These are phyloP conservation scores for Colletotrichum sp. DNA, from an alignment of 2,329 filamentous ascomycete genomes.

Conservation along the genomic window DNA sequence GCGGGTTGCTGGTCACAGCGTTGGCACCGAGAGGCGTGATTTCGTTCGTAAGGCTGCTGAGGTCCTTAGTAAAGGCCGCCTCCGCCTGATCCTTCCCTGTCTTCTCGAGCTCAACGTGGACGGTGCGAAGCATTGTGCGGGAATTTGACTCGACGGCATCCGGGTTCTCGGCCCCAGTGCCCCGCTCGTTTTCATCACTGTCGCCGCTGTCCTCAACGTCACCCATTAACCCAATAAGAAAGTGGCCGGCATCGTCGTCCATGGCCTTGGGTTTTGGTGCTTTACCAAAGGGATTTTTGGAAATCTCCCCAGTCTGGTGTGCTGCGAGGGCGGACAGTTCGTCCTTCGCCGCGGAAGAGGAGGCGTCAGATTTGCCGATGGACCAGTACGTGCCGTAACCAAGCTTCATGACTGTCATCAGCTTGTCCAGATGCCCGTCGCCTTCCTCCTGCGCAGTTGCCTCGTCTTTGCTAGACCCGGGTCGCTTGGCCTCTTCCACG, in stretches of 20 bases:
- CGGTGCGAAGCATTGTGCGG: constrained; percentile 66
- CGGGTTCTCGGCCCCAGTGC: constrained; percentile 33
- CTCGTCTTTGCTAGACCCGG: neutral
- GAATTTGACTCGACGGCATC: constrained; percentile 45
- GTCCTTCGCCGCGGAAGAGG: neutral
- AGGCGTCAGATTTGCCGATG: constrained; percentile 11
- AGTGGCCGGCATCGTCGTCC: constrained; percentile 47
- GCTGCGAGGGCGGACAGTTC: neutral
- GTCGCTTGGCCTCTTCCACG: constrained; percentile 12
- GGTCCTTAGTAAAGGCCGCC: constrained; percentile 49
- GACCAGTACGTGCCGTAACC: constrained; percentile 73
- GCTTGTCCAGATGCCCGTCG: constrained; percentile 53
- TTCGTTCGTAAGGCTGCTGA: constrained; percentile 28
- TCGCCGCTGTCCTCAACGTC: constrained; percentile 56
- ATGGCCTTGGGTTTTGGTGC: neutral
- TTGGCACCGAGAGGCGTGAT: constrained; percentile 15
- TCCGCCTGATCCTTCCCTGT: constrained; percentile 44
- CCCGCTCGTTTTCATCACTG: constrained; percentile 33
- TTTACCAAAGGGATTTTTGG: neutral
- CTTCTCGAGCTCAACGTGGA: constrained; percentile 68
- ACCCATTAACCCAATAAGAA: constrained; percentile 72
- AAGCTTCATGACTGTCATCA: constrained; percentile 69
- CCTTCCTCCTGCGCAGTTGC: constrained; percentile 28
- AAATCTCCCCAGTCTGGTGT: neutral
- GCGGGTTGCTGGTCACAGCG: constrained; percentile 19